Percentiles rank a stretch among this genome's conserved stretches.
Conservation (phyloP, 768 basidiomycete genomes). For the Lactarius hengduanensis region DNA sequence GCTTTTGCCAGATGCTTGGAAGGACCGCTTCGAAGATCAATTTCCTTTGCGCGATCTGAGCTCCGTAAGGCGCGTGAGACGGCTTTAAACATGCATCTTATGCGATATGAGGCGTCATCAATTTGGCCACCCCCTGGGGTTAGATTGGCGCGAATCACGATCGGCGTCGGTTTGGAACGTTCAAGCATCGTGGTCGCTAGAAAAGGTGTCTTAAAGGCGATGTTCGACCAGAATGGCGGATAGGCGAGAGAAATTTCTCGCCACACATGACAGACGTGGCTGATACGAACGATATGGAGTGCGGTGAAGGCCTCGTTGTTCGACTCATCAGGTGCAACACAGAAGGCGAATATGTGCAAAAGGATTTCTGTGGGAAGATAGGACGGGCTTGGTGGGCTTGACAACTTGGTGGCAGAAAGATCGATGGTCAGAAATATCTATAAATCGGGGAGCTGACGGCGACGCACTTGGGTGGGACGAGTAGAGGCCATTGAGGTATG, state of each 20-base stretch:
- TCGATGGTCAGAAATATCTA: background rate
- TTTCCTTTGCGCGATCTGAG: conserved; percentile 27
- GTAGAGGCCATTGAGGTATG: conserved; percentile 10
- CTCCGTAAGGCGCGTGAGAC: conserved; percentile 27
- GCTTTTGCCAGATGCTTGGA: conserved; percentile 24
- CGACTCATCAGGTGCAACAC: conserved; percentile 20
- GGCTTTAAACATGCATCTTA: conserved; percentile 20
- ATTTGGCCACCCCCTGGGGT: conserved; percentile 16
- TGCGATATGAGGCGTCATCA: conserved; percentile 15
- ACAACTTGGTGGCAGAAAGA: background rate
- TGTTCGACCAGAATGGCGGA: conserved; percentile 27
- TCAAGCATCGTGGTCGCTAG: conserved; percentile 29
- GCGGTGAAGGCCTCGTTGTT: conserved; percentile 21
- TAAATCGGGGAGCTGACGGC: background rate
- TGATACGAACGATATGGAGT: conserved; percentile 23
- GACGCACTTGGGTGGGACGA: conserved; percentile 15
- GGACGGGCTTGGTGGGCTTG: background rate
- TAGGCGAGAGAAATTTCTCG: conserved; percentile 26
- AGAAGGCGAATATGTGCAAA: conserved; percentile 27
- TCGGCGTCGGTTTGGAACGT: conserved; percentile 24
- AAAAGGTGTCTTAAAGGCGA: conserved; percentile 25
- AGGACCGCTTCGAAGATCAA: conserved; percentile 21
- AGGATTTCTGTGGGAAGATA: conserved; percentile 29
- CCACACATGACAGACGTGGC: conserved; percentile 28
- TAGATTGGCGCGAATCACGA: conserved; percentile 25